Evolutionary conservation across 176 grass and related monocot genomes (phyloP).

Genomic region (Carex kokanica): DNA sequence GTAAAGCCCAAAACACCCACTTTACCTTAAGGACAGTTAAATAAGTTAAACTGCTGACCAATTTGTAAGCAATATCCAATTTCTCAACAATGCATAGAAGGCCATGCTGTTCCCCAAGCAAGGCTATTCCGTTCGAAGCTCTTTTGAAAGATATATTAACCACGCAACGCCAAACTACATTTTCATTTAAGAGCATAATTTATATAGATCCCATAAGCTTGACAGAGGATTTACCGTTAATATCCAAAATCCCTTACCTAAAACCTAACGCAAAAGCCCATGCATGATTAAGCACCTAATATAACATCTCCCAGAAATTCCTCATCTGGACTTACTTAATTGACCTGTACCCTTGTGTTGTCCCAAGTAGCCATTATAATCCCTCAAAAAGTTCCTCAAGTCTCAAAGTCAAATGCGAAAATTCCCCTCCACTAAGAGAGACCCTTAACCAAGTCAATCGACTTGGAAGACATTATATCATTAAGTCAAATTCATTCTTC

Average conservation of each 20-base stretch:
- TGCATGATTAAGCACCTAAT: constrained; percentile 11
- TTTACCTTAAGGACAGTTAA: not conserved
- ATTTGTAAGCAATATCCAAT: not conserved
- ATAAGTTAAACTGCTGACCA: not conserved
- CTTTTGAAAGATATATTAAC: not conserved
- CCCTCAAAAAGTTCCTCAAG: constrained; percentile 10
- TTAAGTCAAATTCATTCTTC: constrained; percentile 27
- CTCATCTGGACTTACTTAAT: not conserved
- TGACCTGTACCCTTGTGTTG: not conserved
- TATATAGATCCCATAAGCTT: not conserved
- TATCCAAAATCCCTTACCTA: constrained; percentile 19
- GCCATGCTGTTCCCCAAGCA: not conserved
- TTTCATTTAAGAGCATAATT: constrained; percentile 14
- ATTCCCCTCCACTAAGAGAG: not conserved
- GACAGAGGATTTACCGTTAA: not conserved
- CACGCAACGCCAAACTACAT: not conserved
- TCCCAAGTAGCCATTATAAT: not conserved
- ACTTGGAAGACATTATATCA: constrained; percentile 22
- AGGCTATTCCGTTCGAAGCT: not conserved
- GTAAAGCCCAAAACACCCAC: not conserved
- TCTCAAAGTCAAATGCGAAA: not conserved
- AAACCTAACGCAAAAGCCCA: constrained; percentile 7
- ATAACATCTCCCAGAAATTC: not conserved
- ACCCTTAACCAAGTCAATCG: constrained; percentile 1
- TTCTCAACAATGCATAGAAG: not conserved